phyloP scores from a whole-genome alignment of 768 basidiomycete species.

The Pleurotus tuoliensis region DNA sequence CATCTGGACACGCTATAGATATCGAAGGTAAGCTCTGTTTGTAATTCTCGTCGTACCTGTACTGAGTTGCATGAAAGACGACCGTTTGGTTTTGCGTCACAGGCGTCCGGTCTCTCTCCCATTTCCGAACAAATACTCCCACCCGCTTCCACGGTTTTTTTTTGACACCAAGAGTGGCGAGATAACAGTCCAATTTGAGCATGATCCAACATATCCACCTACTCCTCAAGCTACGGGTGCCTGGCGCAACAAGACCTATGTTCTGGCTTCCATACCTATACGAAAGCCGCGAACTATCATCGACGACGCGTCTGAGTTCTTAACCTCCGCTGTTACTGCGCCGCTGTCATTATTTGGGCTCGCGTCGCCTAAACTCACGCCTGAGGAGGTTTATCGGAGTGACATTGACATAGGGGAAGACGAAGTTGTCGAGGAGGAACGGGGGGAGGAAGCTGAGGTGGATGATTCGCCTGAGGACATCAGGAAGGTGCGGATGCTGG shows the following conservation, averaged over 20 bases:
- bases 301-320: constrained; percentile 65
- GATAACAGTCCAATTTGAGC: constrained; percentile 56
- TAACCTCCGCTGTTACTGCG: constrained; percentile 55
- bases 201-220: constrained; percentile 62
- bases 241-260: constrained; percentile 59
- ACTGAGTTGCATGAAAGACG: constrained; percentile 36
- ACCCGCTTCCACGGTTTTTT: constrained; percentile 69
- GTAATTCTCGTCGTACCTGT: background rate
- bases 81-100: constrained; percentile 68
- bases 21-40: constrained; percentile 53
- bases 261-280: constrained; percentile 63
- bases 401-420: constrained; percentile 74
- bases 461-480: constrained; percentile 64
- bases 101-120: constrained; percentile 72
- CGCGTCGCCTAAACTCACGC: constrained; percentile 39
- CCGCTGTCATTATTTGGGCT: constrained; percentile 56
- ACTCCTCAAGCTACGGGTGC: constrained; percentile 28
- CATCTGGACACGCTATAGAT: constrained; percentile 80
- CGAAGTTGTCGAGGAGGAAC: constrained; percentile 75
- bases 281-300: constrained; percentile 66
- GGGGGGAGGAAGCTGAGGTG: constrained; percentile 72
- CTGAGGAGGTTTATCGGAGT: constrained; percentile 64
- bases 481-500: constrained; percentile 53
- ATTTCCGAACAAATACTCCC: constrained; percentile 75
- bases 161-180: constrained; percentile 52